phyloP scores from a whole-genome alignment of 129 eudicot genomes.

The Arctium minus region DNA sequence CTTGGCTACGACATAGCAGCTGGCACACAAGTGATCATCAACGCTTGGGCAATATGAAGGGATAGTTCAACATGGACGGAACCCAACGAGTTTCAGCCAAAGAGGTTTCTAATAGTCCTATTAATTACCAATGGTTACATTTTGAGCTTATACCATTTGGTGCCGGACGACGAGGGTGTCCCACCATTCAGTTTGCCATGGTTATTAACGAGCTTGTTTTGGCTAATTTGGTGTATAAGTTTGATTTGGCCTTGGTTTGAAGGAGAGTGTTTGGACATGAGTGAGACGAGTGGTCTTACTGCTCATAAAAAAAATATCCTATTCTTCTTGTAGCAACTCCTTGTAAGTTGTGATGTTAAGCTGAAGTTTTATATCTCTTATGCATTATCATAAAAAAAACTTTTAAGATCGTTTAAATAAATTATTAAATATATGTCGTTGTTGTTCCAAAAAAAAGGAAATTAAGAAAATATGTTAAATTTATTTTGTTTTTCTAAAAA shows the following conservation, averaged over 20 bases:
- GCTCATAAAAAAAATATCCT: slow-evolving; percentile 13
- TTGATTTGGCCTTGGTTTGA: slow-evolving; percentile 24
- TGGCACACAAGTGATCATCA: slow-evolving; percentile 26
- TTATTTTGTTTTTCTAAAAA: too few relatives aligned
- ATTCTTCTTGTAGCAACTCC: slow-evolving; percentile 27
- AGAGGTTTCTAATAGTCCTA: slow-evolving; percentile 28
- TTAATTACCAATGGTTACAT: slow-evolving; percentile 30
- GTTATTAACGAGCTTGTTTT: slow-evolving; percentile 23
- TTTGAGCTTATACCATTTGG: slow-evolving; percentile 44
- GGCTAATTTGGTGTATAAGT: slow-evolving; percentile 33
- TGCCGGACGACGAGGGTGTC: slow-evolving; percentile 36
- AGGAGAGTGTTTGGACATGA: slow-evolving; percentile 33
- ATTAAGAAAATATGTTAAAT: too few relatives aligned
- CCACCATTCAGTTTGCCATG: slow-evolving; percentile 32
- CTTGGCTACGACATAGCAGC: slow-evolving; percentile 34
- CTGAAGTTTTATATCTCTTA: not conserved
- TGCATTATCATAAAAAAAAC: not conserved
- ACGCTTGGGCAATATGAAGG: slow-evolving; percentile 37
- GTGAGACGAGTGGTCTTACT: slow-evolving; percentile 13
- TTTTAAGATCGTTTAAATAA: not conserved
- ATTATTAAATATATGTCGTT: not conserved
- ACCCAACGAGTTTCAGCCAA: slow-evolving; percentile 29
- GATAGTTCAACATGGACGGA: slow-evolving; percentile 20
- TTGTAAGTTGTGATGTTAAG: not conserved
- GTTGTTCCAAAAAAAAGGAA: too few relatives aligned